Percentiles rank a stretch among this genome's conserved stretches.
Evolutionary conservation across 768 basidiomycete genomes (phyloP).

Genomic region (Auricularia auricula-judae): DNA sequence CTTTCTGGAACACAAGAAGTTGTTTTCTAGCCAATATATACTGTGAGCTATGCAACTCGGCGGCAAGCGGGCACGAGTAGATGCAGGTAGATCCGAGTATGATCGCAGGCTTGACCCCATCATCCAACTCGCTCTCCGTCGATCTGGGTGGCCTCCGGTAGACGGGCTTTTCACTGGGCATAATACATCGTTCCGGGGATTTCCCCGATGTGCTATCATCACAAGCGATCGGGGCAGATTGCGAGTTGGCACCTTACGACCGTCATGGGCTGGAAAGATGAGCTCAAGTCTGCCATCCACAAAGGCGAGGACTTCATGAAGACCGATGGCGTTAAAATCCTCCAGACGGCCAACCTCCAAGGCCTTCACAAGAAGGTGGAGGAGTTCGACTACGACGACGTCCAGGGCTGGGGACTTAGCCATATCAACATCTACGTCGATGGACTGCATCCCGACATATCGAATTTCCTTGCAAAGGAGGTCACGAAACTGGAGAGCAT

Average conservation of each 20-base stretch:
- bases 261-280: background rate
- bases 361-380: background rate
- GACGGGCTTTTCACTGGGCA: no score
- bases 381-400: background rate
- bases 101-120: no score
- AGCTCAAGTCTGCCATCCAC: background rate
- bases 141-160: no score
- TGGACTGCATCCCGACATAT: background rate
- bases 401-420: background rate
- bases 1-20: no score
- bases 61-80: no score
- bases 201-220: no score
- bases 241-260: background rate
- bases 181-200: no score
- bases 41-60: no score
- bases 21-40: no score
- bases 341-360: background rate
- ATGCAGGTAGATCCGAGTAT: no score
- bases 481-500: background rate
- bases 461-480: background rate
- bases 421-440: background rate
- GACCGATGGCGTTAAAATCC: background rate
- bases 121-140: no score
- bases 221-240: background rate
- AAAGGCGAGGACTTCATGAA: background rate